These are phyloP conservation scores for Linnemannia hyalina DNA, from an alignment of 192 early-diverging fungal species.

Conservation along the genomic window DNA sequence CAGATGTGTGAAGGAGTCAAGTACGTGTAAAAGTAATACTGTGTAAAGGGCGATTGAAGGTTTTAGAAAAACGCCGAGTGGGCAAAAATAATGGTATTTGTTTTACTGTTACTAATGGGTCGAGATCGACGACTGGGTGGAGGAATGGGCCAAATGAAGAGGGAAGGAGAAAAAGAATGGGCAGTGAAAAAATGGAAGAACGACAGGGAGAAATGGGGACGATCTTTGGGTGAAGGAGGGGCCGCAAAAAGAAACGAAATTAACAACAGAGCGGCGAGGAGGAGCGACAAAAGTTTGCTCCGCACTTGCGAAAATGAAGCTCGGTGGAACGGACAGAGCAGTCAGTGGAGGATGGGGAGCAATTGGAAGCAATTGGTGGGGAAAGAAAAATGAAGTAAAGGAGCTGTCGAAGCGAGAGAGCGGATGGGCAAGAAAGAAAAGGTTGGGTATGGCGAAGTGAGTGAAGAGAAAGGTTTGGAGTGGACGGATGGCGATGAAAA, in stretches of 20 bases:
- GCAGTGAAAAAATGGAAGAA: background rate
- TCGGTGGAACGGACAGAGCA: no score
- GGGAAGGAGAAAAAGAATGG: background rate
- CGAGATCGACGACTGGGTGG: background rate
- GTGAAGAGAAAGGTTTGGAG: background rate
- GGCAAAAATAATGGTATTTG: no score
- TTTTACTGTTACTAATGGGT: background rate
- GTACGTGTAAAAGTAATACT: background rate
- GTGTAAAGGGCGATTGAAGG: background rate
- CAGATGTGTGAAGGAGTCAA: background rate
- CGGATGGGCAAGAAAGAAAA: background rate
- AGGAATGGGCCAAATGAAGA: background rate
- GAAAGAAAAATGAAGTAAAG: no score
- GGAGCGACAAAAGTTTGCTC: no score
- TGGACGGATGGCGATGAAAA: background rate
- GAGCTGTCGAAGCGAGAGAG: background rate
- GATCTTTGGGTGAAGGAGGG: background rate
- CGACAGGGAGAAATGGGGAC: background rate
- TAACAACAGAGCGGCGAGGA: background rate
- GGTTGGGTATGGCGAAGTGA: background rate
- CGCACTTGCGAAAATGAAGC: no score
- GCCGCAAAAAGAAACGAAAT: background rate
- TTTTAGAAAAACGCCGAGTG: no score
- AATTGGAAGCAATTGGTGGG: no score
- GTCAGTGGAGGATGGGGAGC: no score